Base-by-base conservation (phyloP, 2,329 filamentous ascomycete genomes). In the Fusarium bulbicola region DNA sequence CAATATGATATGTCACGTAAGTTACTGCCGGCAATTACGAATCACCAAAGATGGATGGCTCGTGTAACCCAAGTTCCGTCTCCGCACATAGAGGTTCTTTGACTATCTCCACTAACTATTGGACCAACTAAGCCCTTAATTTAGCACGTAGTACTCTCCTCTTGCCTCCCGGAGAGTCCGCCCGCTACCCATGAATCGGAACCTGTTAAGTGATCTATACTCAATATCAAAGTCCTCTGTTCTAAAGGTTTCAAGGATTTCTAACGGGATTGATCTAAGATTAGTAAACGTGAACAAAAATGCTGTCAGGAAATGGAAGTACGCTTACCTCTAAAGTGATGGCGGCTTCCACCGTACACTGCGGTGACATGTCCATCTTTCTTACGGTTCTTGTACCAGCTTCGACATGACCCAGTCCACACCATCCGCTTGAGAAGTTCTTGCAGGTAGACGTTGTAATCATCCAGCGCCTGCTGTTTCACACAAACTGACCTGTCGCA, bases 361-460 rank as follows among this genome's bases (percentile, higher is more conserved):
- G 60, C 60, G 6, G 53, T 63, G 6, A 67, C 53, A 7, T 45
- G 34, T 14, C 60, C 60, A 1, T 65, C 52, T 32, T 32, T 34
- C 39, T 42, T 53, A 3, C 59, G n/a, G 5, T 62, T 62, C 49
- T 66, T 62, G 49, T 62, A 66, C 58, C 63, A 66, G 10, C 47
- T 54, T 28, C 40, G 11, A 2, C 63, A 66, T 15, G 58, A 47
- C 9, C 62, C 58, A 6, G 61, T 43, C 68, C 68, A 73, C 3
- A 72, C 65, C 16, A 58, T 69, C 0, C 37, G 14, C 30, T 59
- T 64, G 15, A 72, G 18, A 5, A 66, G 59, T 36, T 63, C 64
- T 56, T 68, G 56, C 6, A 42, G 20, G 24, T 64, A 73, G 2
- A 28, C 26, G 34, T 71, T 73, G 39, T 63, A 68, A 4, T 73